A percentile compares a stretch with the other conserved stretches of the same genome.
Conservation (phyloP, 768 basidiomycete genomes). For the Suillus fuscotomentosus region DNA sequence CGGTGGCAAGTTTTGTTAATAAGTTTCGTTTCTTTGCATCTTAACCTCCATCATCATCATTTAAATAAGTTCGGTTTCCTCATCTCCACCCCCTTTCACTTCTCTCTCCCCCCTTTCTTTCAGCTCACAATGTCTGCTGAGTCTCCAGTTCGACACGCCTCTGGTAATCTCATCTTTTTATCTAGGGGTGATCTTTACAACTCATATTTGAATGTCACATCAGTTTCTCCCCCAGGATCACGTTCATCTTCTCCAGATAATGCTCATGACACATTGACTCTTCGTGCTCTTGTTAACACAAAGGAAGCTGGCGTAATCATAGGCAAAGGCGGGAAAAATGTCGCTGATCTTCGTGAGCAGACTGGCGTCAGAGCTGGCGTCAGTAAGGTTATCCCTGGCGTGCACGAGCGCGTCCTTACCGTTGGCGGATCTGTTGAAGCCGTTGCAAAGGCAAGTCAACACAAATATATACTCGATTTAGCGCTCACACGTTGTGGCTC, state of each 20-base stretch:
- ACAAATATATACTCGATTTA: neutral
- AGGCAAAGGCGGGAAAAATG: constrained; percentile 95
- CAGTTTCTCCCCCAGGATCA: constrained; percentile 63
- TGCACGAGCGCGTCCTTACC: constrained; percentile 96
- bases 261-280: constrained; percentile 74
- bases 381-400: constrained; percentile 96
- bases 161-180: constrained; percentile 40
- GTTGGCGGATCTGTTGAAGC: constrained; percentile 90
- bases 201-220: constrained; percentile 4
- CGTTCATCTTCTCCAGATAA: constrained; percentile 69
- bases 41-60: constrained; percentile 1
- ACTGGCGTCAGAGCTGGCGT: constrained; percentile 98
- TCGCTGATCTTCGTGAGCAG: constrained; percentile 92
- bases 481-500: constrained; percentile 13
- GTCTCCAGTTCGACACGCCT: constrained; percentile 51
- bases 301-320: constrained; percentile 98
- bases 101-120: constrained; percentile 5
- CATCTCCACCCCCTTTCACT: constrained; percentile 11
- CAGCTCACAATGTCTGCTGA: constrained; percentile 61
- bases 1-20: constrained; percentile 10
- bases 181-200: constrained; percentile 13
- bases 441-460: constrained; percentile 75
- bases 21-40: constrained; percentile 4
- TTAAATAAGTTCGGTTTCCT: constrained; percentile 12
- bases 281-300: constrained; percentile 93